Evolutionary conservation across 192 early-diverging fungal genomes (phyloP).

Genomic region (Coemansia umbellata): DNA sequence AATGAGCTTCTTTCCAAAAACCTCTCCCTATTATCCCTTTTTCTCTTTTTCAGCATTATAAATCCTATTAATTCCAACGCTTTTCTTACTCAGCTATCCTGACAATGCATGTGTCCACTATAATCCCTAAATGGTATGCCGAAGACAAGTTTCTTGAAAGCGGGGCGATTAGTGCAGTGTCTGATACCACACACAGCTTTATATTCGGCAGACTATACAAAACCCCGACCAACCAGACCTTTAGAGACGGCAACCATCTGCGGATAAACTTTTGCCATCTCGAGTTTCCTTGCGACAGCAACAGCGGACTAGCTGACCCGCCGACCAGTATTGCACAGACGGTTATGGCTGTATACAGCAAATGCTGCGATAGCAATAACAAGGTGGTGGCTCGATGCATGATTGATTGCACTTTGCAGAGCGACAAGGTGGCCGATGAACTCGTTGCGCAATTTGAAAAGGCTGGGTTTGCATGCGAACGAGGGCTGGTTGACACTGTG

Average conservation of each 20-base stretch:
- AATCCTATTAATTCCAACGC: background rate
- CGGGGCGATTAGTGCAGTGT: constrained; percentile 4
- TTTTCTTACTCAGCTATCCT: background rate
- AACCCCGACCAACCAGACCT: constrained; percentile 15
- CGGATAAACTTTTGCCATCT: constrained; percentile 27
- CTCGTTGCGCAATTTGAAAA: constrained; percentile 7
- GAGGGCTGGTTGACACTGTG: constrained; percentile 7
- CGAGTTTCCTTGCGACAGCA: constrained; percentile 35
- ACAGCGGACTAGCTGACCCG: constrained; percentile 17
- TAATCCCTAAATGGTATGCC: constrained; percentile 27
- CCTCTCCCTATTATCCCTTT: background rate
- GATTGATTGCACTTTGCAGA: constrained; percentile 20
- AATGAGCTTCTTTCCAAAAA: too few relatives aligned
- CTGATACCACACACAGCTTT: constrained; percentile 16
- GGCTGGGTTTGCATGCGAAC: constrained; percentile 7
- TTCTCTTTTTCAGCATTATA: background rate
- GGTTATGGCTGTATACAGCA: background rate
- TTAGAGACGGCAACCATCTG: constrained; percentile 28
- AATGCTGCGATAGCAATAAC: background rate
- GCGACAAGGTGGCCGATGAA: background rate
- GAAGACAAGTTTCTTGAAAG: constrained; percentile 23
- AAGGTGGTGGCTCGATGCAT: constrained; percentile 12
- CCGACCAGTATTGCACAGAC: constrained; percentile 17
- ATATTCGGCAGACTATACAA: constrained; percentile 25
- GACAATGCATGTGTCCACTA: constrained; percentile 8